phyloP scores from a whole-genome alignment of 257 asterid species.

The Paulownia fortunei region DNA sequence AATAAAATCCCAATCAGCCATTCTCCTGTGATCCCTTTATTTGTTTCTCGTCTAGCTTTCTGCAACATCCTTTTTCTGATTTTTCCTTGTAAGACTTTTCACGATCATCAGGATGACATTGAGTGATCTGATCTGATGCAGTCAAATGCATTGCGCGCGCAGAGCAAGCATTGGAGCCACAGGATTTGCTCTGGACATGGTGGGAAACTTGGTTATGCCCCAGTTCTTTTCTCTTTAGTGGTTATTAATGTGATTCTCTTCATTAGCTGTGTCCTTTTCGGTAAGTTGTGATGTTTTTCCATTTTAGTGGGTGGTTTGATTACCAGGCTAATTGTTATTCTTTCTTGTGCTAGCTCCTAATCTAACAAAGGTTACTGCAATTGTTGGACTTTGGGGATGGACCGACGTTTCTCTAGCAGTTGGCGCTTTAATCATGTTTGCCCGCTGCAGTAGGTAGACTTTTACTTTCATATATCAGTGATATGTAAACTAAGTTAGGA shows the following conservation, averaged over 20 bases:
- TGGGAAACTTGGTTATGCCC: constrained; percentile 79
- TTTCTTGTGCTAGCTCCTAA: constrained; percentile 72
- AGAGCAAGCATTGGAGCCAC: constrained; percentile 59
- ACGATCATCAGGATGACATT: constrained; percentile 42
- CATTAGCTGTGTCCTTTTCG: constrained; percentile 70
- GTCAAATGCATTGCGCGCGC: constrained; percentile 68
- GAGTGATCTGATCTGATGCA: constrained; percentile 50
- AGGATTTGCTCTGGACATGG: constrained; percentile 57
- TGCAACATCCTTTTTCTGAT: constrained; percentile 21
- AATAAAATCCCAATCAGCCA: constrained; percentile 5
- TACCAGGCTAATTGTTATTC: constrained; percentile 42
- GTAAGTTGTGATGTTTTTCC: constrained; percentile 53
- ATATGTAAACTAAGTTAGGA: constrained; percentile 21
- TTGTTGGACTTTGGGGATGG: constrained; percentile 98
- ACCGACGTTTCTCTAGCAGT: constrained; percentile 73
- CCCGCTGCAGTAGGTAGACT: constrained; percentile 80
- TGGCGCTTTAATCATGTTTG: constrained; percentile 73
- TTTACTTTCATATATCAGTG: constrained; percentile 25
- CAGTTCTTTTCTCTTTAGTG: constrained; percentile 67
- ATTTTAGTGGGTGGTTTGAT: constrained; percentile 23
- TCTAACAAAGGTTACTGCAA: constrained; percentile 84
- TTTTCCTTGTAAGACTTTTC: constrained; percentile 21
- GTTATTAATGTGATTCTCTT: constrained; percentile 74
- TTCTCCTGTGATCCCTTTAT: constrained; percentile 21
- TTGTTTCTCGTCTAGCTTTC: constrained; percentile 10